Evolutionary conservation across 805 yeast species (phyloP).

Genomic region (Candida ficus): DNA sequence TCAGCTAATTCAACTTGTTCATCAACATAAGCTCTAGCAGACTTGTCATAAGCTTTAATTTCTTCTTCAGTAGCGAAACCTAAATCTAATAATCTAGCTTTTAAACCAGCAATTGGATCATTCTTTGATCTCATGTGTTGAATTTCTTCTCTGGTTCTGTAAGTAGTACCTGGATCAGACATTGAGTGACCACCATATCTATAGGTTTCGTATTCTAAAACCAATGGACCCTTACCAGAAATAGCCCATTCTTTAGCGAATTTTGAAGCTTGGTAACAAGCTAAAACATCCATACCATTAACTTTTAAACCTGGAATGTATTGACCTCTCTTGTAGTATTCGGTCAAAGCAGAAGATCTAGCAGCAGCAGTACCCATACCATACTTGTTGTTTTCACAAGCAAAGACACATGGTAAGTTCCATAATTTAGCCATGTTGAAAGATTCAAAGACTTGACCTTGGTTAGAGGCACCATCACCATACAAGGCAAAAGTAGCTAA

Average conservation of each 20-base stretch:
- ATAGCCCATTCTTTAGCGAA: conserved; percentile 96
- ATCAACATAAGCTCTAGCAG: conserved; percentile 92
- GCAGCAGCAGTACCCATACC: conserved; percentile 99
- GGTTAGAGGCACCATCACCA: conserved; percentile 99
- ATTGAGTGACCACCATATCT: conserved; percentile 99
- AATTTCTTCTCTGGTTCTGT: conserved; percentile 99
- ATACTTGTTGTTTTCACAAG: conserved; percentile 98
- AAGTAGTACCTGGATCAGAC: conserved; percentile 99
- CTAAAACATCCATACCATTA: conserved; percentile 97
- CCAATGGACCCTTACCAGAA: conserved; percentile 92
- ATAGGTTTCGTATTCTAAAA: conserved; percentile 95
- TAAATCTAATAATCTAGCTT: conserved; percentile 76
- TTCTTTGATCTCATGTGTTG: conserved; percentile 98
- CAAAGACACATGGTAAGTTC: conserved; percentile 91
- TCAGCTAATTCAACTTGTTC: conserved; percentile 93
- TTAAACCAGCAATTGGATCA: conserved; percentile 96
- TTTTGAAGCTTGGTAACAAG: conserved; percentile 92
- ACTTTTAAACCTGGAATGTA: conserved; percentile 98
- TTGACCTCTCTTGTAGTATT: conserved; percentile 98
- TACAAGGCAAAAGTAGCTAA: conserved; percentile 84
- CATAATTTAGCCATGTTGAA: conserved; percentile 99
- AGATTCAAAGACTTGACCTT: conserved; percentile 97
- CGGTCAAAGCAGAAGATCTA: conserved; percentile 94
- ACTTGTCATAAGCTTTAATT: conserved; percentile 90
- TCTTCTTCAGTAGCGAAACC: conserved; percentile 91